phyloP scores from a whole-genome alignment of 2,329 filamentous ascomycete species.

The Xylaria polymorpha region DNA sequence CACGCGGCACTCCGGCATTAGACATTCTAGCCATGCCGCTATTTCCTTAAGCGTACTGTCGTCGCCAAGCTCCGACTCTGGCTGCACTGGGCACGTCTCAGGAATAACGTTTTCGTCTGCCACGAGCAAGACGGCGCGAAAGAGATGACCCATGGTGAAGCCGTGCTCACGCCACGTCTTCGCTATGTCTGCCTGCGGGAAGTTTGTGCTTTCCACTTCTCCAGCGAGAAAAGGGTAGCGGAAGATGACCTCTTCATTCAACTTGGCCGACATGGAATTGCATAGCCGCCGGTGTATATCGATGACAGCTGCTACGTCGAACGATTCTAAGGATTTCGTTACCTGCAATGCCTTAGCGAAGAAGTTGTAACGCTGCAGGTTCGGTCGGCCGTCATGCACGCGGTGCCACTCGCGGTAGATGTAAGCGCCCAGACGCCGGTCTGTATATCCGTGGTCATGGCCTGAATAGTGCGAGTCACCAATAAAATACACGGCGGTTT shows the following conservation, averaged over 20 bases:
- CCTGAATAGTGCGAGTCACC: conserved; percentile 33
- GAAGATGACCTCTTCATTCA: conserved; percentile 37
- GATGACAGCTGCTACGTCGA: conserved; percentile 36
- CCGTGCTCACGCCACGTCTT: conserved; percentile 38
- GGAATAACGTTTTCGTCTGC: conserved; percentile 38
- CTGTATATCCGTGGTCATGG: conserved; percentile 36
- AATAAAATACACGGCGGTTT: conserved; percentile 39
- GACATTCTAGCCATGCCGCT: conserved; percentile 35
- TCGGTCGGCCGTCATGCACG: conserved; percentile 35
- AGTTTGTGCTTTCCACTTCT: conserved; percentile 34
- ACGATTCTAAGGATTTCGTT: conserved; percentile 36
- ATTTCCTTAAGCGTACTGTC: conserved; percentile 32
- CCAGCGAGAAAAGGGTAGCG: conserved; percentile 31
- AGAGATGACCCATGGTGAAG: conserved; percentile 38
- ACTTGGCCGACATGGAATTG: conserved; percentile 34
- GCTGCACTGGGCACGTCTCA: conserved; percentile 32
- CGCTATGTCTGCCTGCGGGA: conserved; percentile 36
- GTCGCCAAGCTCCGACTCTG: conserved; percentile 29
- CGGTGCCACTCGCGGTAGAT: conserved; percentile 37
- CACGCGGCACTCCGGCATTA: conserved; percentile 37
- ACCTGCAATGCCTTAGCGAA: conserved; percentile 38
- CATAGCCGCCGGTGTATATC: conserved; percentile 37
- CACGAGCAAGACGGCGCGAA: conserved; percentile 36
- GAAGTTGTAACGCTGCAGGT: conserved; percentile 39
- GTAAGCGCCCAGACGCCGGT: conserved; percentile 37